Evolutionary conservation across 345 rosid genomes (phyloP).

Genomic region (Jatropha curcas): DNA sequence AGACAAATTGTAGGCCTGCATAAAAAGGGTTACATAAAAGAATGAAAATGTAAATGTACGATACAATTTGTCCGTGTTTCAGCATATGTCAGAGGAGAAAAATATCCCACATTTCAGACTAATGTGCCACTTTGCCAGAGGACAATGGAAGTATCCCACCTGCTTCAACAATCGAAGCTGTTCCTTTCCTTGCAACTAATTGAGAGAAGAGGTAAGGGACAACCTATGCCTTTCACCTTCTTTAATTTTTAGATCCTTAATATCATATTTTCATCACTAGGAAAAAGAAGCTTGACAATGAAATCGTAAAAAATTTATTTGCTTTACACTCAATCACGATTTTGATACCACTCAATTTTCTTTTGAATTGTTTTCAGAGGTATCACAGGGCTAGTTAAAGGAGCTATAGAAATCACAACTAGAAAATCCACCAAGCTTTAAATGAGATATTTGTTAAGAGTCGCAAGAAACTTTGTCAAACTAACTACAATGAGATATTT

Average conservation of each 20-base stretch:
- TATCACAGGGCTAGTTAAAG: neutral
- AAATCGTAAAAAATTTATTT: neutral
- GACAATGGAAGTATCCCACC: neutral
- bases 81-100: too few species aligned
- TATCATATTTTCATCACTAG: neutral
- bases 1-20: conserved; percentile 85
- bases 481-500: neutral
- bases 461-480: neutral
- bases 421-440: neutral
- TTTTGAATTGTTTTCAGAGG: neutral
- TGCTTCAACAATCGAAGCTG: neutral
- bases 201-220: neutral
- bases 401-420: neutral
- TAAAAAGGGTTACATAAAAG: conserved; percentile 12
- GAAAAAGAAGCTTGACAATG: neutral
- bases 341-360: neutral
- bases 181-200: neutral
- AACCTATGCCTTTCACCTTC: neutral
- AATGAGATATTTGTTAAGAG: neutral
- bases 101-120: too few species aligned
- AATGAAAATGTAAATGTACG: conserved; percentile 3
- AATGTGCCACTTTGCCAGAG: neutral
- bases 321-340: neutral
- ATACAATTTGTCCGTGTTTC: too few species aligned
- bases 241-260: too few species aligned